Percentiles rank a stretch among this genome's conserved stretches.
phyloP scores from a whole-genome alignment of 2,329 filamentous ascomycete genomes.

The Amesomyces nigricolor region DNA sequence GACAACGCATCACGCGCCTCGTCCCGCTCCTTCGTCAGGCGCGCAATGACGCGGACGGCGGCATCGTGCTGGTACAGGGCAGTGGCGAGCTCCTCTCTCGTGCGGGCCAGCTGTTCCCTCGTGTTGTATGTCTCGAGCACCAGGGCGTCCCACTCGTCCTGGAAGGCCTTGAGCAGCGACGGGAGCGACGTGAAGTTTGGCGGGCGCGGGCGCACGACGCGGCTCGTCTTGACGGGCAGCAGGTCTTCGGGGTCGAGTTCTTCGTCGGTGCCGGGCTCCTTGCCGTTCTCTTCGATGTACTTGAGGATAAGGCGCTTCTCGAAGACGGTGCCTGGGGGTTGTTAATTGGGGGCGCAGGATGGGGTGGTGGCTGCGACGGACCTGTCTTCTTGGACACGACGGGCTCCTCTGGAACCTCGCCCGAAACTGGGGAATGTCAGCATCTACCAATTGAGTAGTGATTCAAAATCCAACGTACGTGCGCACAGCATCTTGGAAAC shows the following conservation, averaged over 20 bases:
- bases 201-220: constrained; percentile 80
- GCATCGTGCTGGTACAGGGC: constrained; percentile 97
- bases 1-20: constrained; percentile 86
- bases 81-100: constrained; percentile 86
- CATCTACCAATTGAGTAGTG: not conserved
- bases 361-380: constrained; percentile 39
- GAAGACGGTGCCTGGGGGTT: constrained; percentile 68
- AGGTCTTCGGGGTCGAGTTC: constrained; percentile 79
- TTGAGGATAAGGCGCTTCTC: constrained; percentile 94
- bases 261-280: constrained; percentile 85
- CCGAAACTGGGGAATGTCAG: constrained; percentile 63
- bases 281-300: constrained; percentile 88
- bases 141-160: constrained; percentile 96
- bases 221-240: constrained; percentile 76
- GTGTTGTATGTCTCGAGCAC: constrained; percentile 88
- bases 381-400: constrained; percentile 93
- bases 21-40: constrained; percentile 84
- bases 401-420: constrained; percentile 90
- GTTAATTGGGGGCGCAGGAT: constrained; percentile 7
- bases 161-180: constrained; percentile 86
- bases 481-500: constrained; percentile 30
- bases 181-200: constrained; percentile 95
- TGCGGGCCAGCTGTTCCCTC: constrained; percentile 82
- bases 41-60: constrained; percentile 88
- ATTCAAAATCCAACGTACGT: constrained; percentile 18